Evolutionary conservation across 2,329 filamentous ascomycete species (phyloP), one percentile per base, ranked within the genome.

Genomic region (Emericellopsis cladophorae): DNA sequence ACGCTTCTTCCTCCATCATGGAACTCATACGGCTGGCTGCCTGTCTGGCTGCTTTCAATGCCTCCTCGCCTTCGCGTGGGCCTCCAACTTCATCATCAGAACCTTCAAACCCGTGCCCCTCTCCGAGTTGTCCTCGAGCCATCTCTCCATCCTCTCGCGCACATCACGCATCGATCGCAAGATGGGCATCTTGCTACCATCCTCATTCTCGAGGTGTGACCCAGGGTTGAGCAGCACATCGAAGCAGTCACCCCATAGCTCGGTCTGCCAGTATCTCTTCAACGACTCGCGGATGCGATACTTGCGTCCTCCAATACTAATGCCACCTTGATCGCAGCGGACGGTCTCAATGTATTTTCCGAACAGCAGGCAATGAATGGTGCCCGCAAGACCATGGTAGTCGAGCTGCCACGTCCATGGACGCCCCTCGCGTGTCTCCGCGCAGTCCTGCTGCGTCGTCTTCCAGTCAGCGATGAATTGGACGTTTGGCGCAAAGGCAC

Each of bases 351-450:
- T 92, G 62, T 96, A 96, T 54, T 85, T 88, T 9, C 92, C 90
- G 56, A 95, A 98, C 4, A 98, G 74, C 51, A 98, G 74, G 35
- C 79, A 82, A 61, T 98, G 88, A 5, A 96, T 69, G 21, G 86
- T 84, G 5, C 87, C 88, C 0, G 92, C 92, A 0, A 95, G 72
- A 11, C 92, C 92, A 59, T 94, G 86, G 53, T 96, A 93, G 65
- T 98, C 92, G 49, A 95, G 86, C 59, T 98, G 92, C 67, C 88
- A 95, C 2, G 90, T 96, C 92, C 92, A 98, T 1, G 89, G 88
- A 1, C 90, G 75, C 42, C 87, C 76, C 63, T 98, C 90, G 37
- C 89, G 82, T 76, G 96, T 95, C 68, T 98, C 92, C 15, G 85
- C 82, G 60, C 92, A 98, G 61, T 98, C 92, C 40, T 87, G 81